These are phyloP conservation scores for Boletus huronensis DNA, from an alignment of 768 basidiomycete genomes.

Conservation along the genomic window DNA sequence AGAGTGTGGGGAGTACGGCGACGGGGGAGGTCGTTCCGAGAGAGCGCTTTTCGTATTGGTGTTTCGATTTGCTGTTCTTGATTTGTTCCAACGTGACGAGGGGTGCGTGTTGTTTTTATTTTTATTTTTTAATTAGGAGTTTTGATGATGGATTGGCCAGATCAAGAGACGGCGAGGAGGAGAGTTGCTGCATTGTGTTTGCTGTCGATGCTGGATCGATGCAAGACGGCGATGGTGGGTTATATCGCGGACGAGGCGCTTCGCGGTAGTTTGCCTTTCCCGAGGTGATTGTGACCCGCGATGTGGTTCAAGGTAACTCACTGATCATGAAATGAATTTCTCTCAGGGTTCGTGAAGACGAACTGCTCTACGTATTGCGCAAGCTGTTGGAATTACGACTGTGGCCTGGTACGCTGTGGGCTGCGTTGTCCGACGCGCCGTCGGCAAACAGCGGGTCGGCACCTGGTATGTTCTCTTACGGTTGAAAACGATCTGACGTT, in stretches of 20 bases:
- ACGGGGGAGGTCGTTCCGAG: conserved; percentile 55
- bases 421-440: conserved; percentile 65
- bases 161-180: conserved; percentile 55
- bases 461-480: conserved; percentile 43
- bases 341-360: conserved; percentile 78
- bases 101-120: conserved; percentile 38
- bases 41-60: conserved; percentile 92
- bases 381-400: conserved; percentile 72
- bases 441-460: conserved; percentile 50
- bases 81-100: conserved; percentile 66
- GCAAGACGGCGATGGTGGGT: conserved; percentile 57
- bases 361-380: conserved; percentile 77
- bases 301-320: neutral
- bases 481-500: neutral
- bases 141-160: no score
- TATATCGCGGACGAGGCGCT: conserved; percentile 84
- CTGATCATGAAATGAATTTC: neutral
- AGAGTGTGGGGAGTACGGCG: conserved; percentile 58
- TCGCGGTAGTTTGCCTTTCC: conserved; percentile 86
- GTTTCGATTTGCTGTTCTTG: conserved; percentile 81
- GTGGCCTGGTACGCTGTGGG: conserved; percentile 75
- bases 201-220: conserved; percentile 74
- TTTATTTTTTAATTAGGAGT: no score
- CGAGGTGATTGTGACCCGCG: conserved; percentile 49
- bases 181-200: conserved; percentile 72